Percentiles rank a stretch among this genome's conserved stretches.
Conservation (phyloP, 805 yeast genomes). For the Barnettozyma wickerhamii region DNA sequence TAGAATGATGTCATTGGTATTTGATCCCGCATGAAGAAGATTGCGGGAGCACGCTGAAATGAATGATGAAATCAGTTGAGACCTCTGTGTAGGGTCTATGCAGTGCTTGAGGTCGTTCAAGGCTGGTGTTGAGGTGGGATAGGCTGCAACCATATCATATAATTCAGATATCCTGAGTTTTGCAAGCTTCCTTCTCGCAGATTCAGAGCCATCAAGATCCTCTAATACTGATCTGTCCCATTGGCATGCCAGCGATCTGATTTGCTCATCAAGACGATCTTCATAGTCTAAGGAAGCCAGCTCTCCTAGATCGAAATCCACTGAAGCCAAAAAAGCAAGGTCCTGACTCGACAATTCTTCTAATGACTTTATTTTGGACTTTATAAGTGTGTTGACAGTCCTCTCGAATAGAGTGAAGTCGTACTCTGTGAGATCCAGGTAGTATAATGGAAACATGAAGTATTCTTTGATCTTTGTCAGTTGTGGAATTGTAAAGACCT, state of each 20-base stretch:
- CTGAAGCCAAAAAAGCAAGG: constrained; percentile 13
- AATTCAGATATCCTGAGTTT: constrained; percentile 53
- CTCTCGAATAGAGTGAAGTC: constrained; percentile 16
- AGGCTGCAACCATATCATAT: constrained; percentile 50
- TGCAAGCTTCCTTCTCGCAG: constrained; percentile 13
- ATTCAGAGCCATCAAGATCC: constrained; percentile 7
- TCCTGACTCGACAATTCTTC: constrained; percentile 8
- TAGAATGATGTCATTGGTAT: constrained; percentile 67
- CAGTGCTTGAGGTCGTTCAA: constrained; percentile 56
- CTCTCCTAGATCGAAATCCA: constrained; percentile 20
- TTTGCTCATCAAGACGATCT: constrained; percentile 3
- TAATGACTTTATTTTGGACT: constrained; percentile 7
- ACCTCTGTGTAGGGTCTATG: constrained; percentile 46
- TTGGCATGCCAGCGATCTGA: constrained; percentile 9
- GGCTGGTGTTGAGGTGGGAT: constrained; percentile 49
- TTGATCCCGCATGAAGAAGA: constrained; percentile 74
- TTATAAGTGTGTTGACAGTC: constrained; percentile 15
- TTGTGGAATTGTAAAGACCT: constrained; percentile 4
- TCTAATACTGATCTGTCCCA: constrained; percentile 20
- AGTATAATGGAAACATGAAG: constrained; percentile 19
- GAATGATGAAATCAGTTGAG: constrained; percentile 47
- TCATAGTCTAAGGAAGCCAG: constrained; percentile 12
- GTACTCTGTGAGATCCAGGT: constrained; percentile 12
- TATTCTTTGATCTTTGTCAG: constrained; percentile 17
- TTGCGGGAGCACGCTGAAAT: constrained; percentile 38